Conservation (phyloP, 176 grass and related monocot species). For the Raddia distichophylla region DNA sequence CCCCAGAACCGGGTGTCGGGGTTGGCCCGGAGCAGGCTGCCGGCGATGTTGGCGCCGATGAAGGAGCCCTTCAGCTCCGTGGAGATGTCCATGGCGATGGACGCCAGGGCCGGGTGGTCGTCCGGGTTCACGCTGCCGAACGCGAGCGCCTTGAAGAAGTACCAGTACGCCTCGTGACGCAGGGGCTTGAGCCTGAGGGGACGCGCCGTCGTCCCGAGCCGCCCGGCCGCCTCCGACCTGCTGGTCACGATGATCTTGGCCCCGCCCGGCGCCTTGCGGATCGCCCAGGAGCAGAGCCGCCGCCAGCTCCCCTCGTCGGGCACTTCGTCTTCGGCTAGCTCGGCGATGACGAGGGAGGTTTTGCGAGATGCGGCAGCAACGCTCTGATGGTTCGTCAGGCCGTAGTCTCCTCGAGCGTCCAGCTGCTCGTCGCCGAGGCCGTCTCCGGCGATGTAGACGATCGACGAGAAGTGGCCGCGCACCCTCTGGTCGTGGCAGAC, state of each 20-base stretch:
- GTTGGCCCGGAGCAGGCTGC: conserved; percentile 43
- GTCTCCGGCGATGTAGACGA: background rate
- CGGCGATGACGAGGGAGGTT: conserved; percentile 25
- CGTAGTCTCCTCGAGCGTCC: background rate
- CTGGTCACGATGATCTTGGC: conserved; percentile 44
- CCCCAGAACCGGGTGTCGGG: conserved; percentile 4
- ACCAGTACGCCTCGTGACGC: conserved; percentile 34
- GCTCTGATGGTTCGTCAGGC: background rate
- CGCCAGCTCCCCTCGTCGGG: conserved; percentile 29
- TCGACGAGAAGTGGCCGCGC: conserved; percentile 27
- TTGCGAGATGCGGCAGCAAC: background rate
- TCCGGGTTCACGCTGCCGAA: conserved; percentile 37
- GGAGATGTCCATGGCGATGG: conserved; percentile 43
- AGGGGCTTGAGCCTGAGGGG: conserved; percentile 16
- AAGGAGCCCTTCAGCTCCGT: conserved; percentile 11
- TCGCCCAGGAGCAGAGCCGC: background rate
- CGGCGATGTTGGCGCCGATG: conserved; percentile 30
- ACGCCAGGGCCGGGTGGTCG: conserved; percentile 22
- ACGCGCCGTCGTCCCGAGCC: background rate
- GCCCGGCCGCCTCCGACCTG: background rate
- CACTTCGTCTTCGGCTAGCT: background rate
- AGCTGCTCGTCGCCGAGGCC: background rate
- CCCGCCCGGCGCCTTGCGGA: background rate
- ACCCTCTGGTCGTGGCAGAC: conserved; percentile 47
- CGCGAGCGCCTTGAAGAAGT: conserved; percentile 44